Evolutionary conservation across 228 moss, liverwort and hornwort genomes (phyloP).

Genomic region (Sphagnum magellanicum): DNA sequence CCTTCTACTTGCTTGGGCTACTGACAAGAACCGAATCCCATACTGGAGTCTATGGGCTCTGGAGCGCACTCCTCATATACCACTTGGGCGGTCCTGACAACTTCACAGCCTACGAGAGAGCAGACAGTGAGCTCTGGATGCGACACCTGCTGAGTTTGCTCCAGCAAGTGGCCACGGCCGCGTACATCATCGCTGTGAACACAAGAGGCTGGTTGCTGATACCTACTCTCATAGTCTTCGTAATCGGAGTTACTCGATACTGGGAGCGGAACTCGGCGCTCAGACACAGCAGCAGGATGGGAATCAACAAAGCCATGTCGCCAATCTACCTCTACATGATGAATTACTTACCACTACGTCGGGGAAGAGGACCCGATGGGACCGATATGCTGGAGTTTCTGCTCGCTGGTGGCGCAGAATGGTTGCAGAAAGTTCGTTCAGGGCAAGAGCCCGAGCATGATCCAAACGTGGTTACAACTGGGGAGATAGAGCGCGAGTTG

Average conservation of each 20-base stretch:
- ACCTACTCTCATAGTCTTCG: slow-evolving; percentile 6
- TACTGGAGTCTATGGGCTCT: slow-evolving; percentile 5
- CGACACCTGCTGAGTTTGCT: slow-evolving; percentile 6
- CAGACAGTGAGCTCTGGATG: slow-evolving; percentile 14
- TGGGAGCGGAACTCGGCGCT: slow-evolving; percentile 8
- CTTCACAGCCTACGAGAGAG: slow-evolving; percentile 17
- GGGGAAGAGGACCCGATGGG: background rate
- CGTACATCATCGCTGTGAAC: slow-evolving; percentile 4
- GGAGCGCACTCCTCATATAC: slow-evolving; percentile 20
- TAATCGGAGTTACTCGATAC: slow-evolving; percentile 2
- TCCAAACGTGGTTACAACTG: slow-evolving; percentile 7
- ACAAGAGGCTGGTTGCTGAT: slow-evolving; percentile 4
- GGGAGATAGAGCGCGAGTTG: slow-evolving; percentile 3
- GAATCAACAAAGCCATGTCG: background rate
- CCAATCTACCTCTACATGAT: background rate
- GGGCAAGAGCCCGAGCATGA: background rate
- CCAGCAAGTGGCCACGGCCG: slow-evolving; percentile 6
- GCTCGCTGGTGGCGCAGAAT: slow-evolving; percentile 3
- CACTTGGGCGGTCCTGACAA: slow-evolving; percentile 25
- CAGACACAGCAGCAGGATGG: background rate
- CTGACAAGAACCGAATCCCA: slow-evolving; percentile 2
- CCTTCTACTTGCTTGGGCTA: slow-evolving; percentile 6
- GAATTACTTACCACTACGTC: background rate
- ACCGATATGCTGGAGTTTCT: slow-evolving; percentile 1
- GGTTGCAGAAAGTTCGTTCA: background rate